Evolutionary conservation across 768 basidiomycete genomes (phyloP), one percentile per base, ranked within the genome.

Genomic region (Naematelia encephala): DNA sequence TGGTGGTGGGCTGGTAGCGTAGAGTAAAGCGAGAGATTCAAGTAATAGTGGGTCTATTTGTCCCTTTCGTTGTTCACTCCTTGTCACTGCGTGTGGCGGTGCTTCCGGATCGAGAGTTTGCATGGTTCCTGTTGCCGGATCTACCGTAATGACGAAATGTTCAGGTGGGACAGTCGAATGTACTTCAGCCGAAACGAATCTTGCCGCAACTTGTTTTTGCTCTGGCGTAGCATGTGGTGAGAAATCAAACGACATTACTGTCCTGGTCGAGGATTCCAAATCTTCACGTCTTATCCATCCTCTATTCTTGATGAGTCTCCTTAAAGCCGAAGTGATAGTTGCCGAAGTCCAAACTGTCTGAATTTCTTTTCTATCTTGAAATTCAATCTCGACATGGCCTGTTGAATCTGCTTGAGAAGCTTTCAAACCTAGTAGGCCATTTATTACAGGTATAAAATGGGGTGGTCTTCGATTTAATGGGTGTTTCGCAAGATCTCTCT

Each of bases 1-100:
- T 46, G 62, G 57, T 2, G 51, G 51, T 5, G 54, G 53, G 8
- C 57, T 49, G 5, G 62, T 52, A 16, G 49, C 30, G 23, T 64
- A 59, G 1, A 64, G 45, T 16, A 64, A 26, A 5, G 62, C 59
- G 23, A 64, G 53, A 16, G 62, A 21, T 27, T 64, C 62, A 4
- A 64, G 39, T 19, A 64, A 51, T 16, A 39, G 34, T 16, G 34
- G 34, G 34, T 39, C 34, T 16, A 39, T 8, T 16, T 39, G 8
- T 8, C 34, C 34, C 8, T 39, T 16, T 8, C 34, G 34, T 16
- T 16, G 16, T 39, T 39, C 16, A 16, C 34, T 39, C 8, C 34
- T 8, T 39, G 34, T 8, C 34, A 16, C 34, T 16, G 34, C 8
- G 34, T 8, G 8, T 16, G 8, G 34, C 34, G 34, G 34, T 16